phyloP scores from a whole-genome alignment of 306 rosid genomes.

The Malus asiatica region DNA sequence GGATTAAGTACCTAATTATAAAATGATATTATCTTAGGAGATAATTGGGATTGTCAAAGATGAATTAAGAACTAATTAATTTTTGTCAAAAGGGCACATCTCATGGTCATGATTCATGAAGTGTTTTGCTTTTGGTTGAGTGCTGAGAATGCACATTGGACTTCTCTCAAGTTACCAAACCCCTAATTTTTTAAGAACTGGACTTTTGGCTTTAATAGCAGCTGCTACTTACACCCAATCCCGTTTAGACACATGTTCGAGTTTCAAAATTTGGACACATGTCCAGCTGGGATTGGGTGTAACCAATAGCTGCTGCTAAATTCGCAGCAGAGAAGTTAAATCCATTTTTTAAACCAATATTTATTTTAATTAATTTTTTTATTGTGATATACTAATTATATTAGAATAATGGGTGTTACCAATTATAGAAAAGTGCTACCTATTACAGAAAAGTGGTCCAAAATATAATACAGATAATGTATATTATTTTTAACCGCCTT shows the following conservation, averaged over 20 bases:
- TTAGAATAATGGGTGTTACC: neutral
- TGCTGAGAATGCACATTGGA: slow-evolving; percentile 49
- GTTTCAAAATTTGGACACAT: too few relatives aligned
- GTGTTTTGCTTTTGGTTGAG: slow-evolving; percentile 29
- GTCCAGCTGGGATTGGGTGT: fast-evolving
- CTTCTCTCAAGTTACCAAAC: neutral
- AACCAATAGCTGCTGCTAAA: too few relatives aligned
- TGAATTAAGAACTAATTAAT: slow-evolving; percentile 20
- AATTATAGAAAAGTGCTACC: neutral
- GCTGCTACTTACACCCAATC: too few relatives aligned
- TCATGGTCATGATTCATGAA: slow-evolving; percentile 11
- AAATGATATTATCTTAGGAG: slow-evolving; percentile 17
- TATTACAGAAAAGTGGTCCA: neutral
- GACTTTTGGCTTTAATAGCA: too few relatives aligned
- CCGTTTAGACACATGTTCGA: too few relatives aligned
- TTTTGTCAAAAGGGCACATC: slow-evolving; percentile 31
- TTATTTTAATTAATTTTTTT: too few relatives aligned
- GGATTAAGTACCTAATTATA: neutral
- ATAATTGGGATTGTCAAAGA: slow-evolving; percentile 43
- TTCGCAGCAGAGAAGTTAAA: too few relatives aligned
- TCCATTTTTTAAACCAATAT: neutral
- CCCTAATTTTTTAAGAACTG: too few relatives aligned
- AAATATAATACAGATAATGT: neutral
- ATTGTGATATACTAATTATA: neutral
- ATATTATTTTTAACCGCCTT: neutral